phyloP scores from a whole-genome alignment of 1,284 basidiomycete species.

The Exobasidium rhododendri region DNA sequence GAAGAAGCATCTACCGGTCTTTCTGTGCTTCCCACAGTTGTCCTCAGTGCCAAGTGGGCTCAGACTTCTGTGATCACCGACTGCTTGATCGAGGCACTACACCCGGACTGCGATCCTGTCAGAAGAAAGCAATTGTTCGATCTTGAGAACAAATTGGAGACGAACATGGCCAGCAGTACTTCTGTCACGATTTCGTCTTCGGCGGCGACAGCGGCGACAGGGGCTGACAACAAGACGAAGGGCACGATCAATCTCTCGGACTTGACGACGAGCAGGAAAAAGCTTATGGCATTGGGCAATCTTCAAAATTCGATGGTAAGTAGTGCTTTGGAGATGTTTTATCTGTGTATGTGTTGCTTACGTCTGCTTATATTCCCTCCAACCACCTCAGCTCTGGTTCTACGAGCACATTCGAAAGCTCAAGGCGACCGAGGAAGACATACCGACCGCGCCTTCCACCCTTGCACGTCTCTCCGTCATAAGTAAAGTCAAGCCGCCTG shows the following conservation, averaged over 20 bases:
- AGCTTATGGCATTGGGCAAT: conserved; percentile 72
- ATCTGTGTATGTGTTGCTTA: conserved; percentile 27
- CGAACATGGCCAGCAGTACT: conserved; percentile 13
- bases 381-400: conserved; percentile 39
- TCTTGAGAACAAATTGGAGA: conserved; percentile 29
- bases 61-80: conserved; percentile 67
- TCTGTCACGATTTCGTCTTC: too few relatives aligned
- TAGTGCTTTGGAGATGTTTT: conserved; percentile 23
- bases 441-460: conserved; percentile 8
- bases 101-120: conserved; percentile 9
- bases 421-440: conserved; percentile 54
- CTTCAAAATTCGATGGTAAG: conserved; percentile 81
- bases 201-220: not conserved
- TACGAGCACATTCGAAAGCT: conserved; percentile 30
- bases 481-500: conserved; percentile 1
- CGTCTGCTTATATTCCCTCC: conserved; percentile 29
- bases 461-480: conserved; percentile 7
- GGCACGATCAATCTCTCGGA: conserved; percentile 54
- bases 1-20: not conserved
- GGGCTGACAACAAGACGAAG: conserved; percentile 3
- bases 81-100: conserved; percentile 65
- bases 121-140: conserved; percentile 24
- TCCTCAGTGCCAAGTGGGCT: conserved; percentile 42
- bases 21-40: conserved; percentile 9
- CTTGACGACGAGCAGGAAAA: conserved; percentile 72